phyloP scores from a whole-genome alignment of 139 green algal species.

The Chlamydomonas sp. region DNA sequence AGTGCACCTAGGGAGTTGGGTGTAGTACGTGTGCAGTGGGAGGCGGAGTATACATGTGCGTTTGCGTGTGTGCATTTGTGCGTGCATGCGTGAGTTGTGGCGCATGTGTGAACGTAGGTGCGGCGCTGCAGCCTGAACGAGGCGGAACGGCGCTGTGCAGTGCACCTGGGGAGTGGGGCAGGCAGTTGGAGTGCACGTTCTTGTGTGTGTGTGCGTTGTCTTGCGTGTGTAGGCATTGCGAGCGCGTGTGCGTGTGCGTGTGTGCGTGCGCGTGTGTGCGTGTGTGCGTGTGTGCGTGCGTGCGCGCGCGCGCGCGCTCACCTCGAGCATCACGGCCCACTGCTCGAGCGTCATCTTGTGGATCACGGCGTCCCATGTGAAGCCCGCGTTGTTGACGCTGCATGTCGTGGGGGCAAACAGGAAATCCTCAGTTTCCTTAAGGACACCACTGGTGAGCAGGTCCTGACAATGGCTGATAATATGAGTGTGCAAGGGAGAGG shows the following conservation, averaged over 20 bases:
- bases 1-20: no score
- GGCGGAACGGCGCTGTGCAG: conserved; percentile 69
- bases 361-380: conserved; percentile 81
- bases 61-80: no score
- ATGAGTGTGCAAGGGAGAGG: no score
- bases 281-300: neutral
- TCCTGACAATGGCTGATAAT: no score
- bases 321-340: conserved; percentile 71
- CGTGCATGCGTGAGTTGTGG: neutral
- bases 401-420: no score
- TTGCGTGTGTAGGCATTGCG: no score
- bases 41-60: no score
- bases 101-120: no score
- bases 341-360: conserved; percentile 74
- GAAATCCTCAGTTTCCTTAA: conserved; percentile 4
- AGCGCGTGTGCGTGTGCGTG: neutral
- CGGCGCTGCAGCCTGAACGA: conserved; percentile 64
- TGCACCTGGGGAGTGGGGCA: conserved; percentile 66
- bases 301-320: no score
- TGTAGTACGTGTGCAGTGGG: conserved; percentile 7
- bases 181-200: no score
- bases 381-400: conserved; percentile 64
- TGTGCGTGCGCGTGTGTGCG: neutral
- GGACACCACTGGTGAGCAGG: no score
- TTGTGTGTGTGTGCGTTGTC: no score